phyloP scores from a whole-genome alignment of 2,329 filamentous ascomycete genomes.

The Escovopsis sp. region DNA sequence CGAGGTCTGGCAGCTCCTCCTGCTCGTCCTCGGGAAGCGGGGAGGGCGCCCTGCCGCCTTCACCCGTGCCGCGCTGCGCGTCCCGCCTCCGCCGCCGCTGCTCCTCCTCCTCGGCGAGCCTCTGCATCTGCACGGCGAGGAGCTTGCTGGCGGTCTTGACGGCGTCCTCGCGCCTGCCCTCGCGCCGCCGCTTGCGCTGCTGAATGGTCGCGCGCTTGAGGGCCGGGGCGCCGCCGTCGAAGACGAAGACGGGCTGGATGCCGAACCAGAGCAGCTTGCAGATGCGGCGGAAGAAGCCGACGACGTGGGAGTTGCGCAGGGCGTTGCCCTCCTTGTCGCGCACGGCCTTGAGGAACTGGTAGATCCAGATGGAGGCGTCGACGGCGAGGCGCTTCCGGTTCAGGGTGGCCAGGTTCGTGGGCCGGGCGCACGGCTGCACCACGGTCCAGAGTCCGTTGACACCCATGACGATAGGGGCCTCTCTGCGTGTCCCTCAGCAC shows the following conservation, averaged over 20 bases:
- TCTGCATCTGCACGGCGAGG: constrained; percentile 86
- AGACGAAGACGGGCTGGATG: constrained; percentile 93
- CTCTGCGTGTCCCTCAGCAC: too few species aligned
- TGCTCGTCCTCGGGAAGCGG: constrained; percentile 12
- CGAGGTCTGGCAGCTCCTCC: constrained; percentile 46
- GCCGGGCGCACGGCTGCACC: constrained; percentile 83
- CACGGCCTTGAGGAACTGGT: constrained; percentile 97
- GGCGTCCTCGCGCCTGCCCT: constrained; percentile 87
- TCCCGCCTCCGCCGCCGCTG: constrained; percentile 37
- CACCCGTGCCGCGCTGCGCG: constrained; percentile 5
- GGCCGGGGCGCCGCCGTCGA: constrained; percentile 84
- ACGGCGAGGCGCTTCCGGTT: constrained; percentile 94
- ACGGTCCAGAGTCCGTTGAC: constrained; percentile 97
- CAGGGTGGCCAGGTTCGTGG: constrained; percentile 88
- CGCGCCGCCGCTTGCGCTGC: constrained; percentile 60
- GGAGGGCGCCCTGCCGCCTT: constrained; percentile 18
- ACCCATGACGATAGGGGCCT: constrained; percentile 60
- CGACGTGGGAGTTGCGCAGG: constrained; percentile 84
- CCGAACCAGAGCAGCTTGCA: constrained; percentile 96
- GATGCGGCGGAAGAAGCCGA: constrained; percentile 95
- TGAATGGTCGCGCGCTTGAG: constrained; percentile 86
- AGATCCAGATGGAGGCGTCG: constrained; percentile 98
- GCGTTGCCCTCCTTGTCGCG: constrained; percentile 97
- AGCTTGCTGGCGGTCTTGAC: constrained; percentile 80
- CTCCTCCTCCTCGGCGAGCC: constrained; percentile 72